These are phyloP conservation scores for Gardenia jasminoides DNA, from an alignment of 257 asterid species.

Conservation along the genomic window DNA sequence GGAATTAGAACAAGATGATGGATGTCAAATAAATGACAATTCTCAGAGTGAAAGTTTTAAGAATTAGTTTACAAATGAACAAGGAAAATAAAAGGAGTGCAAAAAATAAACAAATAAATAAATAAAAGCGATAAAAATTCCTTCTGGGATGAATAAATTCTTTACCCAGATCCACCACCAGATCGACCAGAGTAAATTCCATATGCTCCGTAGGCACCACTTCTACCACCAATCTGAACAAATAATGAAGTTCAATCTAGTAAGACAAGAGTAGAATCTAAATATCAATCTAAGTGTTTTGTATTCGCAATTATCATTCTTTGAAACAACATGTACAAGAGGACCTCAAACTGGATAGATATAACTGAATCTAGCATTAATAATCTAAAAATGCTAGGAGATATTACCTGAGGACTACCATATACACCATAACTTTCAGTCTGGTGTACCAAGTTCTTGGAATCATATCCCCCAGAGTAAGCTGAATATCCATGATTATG, in stretches of 20 bases:
- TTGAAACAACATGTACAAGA: not conserved
- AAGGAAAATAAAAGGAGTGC: not conserved
- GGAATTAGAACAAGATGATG: not conserved
- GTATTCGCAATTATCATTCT: not conserved
- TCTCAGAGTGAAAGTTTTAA: not conserved
- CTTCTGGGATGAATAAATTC: not conserved
- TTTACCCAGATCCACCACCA: slow-evolving; percentile 50
- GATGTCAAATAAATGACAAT: not conserved
- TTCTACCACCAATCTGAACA: slow-evolving; percentile 54
- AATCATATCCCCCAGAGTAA: slow-evolving; percentile 48
- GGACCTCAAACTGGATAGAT: not conserved
- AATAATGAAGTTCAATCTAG: slow-evolving; percentile 8
- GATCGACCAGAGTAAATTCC: slow-evolving; percentile 49
- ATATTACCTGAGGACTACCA: slow-evolving; percentile 60
- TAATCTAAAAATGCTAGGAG: not conserved
- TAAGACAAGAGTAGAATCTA: not conserved
- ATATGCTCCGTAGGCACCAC: slow-evolving; percentile 53
- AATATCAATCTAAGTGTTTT: slow-evolving; percentile 5
- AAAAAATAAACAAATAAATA: too few relatives aligned
- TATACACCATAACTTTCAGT: slow-evolving; percentile 40
- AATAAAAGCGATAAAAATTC: too few relatives aligned
- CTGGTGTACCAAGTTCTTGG: slow-evolving; percentile 38
- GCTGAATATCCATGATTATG: slow-evolving; percentile 49
- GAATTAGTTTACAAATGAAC: not conserved
- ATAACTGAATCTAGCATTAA: not conserved